Evolutionary conservation across 2,329 filamentous ascomycete species (phyloP).

Genomic region (Clonostachys rosea): DNA sequence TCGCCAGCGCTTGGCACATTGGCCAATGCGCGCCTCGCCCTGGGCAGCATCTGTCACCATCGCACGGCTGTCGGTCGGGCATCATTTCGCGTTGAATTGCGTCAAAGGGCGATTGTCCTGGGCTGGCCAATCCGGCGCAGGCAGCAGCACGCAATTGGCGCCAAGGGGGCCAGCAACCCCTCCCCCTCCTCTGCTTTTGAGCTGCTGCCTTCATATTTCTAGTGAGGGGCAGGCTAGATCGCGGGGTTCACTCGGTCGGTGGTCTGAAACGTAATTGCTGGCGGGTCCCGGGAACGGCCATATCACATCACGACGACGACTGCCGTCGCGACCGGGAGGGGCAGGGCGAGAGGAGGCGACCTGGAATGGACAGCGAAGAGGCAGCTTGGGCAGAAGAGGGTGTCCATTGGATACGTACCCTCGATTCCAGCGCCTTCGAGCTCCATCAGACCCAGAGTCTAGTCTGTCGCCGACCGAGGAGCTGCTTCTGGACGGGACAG

Average conservation of each 20-base stretch:
- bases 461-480: too few species aligned
- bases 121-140: constrained; percentile 1
- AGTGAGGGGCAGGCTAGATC: constrained; percentile 1
- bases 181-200: background rate
- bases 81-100: constrained; percentile 1
- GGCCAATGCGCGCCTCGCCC: background rate
- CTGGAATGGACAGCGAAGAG: too few species aligned
- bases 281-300: background rate
- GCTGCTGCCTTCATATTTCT: background rate
- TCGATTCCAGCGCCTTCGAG: too few species aligned
- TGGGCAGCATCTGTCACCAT: background rate
- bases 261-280: background rate
- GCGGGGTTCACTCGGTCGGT: background rate
- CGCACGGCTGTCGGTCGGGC: constrained; percentile 3
- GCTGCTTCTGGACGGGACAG: too few species aligned
- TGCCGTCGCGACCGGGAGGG: too few species aligned
- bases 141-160: constrained; percentile 4
- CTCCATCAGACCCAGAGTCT: too few species aligned
- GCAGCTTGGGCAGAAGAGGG: too few species aligned
- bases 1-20: background rate
- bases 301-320: background rate
- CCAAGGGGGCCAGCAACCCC: background rate
- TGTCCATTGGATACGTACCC: too few species aligned
- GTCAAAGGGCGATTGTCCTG: background rate
- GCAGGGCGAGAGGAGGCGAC: too few species aligned